phyloP scores from a whole-genome alignment of 441 rosid species.

The Mallotus repandus region DNA sequence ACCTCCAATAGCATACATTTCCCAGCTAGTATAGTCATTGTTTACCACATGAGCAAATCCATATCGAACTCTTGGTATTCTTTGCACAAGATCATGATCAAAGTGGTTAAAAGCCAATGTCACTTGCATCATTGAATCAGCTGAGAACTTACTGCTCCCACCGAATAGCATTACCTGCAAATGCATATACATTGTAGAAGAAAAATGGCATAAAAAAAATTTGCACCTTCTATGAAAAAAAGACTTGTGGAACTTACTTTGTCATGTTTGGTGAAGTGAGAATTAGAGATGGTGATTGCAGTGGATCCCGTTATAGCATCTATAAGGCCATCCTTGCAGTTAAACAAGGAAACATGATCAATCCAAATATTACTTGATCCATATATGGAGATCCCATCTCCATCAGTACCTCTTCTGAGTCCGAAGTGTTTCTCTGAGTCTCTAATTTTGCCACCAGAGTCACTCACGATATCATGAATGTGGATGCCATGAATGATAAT shows the following conservation, averaged over 20 bases:
- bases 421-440: slow-evolving; percentile 33
- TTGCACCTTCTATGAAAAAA: no score
- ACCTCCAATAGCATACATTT: slow-evolving; percentile 35
- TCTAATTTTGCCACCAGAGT: slow-evolving; percentile 27
- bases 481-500: slow-evolving; percentile 35
- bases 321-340: slow-evolving; percentile 32
- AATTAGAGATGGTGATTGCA: slow-evolving; percentile 41
- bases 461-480: slow-evolving; percentile 17
- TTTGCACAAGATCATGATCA: slow-evolving; percentile 23
- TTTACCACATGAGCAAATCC: slow-evolving; percentile 33
- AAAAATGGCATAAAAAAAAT: no score
- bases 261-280: slow-evolving; percentile 31
- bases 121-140: slow-evolving; percentile 25
- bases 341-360: slow-evolving; percentile 36
- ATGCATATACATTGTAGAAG: no score
- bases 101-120: slow-evolving; percentile 39
- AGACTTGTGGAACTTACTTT: slow-evolving; percentile 12
- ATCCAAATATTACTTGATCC: slow-evolving; percentile 35
- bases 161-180: slow-evolving; percentile 37
- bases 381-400: slow-evolving; percentile 33
- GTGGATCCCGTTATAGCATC: slow-evolving; percentile 33
- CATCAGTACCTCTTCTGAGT: slow-evolving; percentile 25
- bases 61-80: slow-evolving; percentile 29
- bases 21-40: slow-evolving; percentile 32
- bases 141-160: slow-evolving; percentile 22